Conservation (phyloP, 1,284 basidiomycete species). For the Pseudozyma tsukubaensis region DNA sequence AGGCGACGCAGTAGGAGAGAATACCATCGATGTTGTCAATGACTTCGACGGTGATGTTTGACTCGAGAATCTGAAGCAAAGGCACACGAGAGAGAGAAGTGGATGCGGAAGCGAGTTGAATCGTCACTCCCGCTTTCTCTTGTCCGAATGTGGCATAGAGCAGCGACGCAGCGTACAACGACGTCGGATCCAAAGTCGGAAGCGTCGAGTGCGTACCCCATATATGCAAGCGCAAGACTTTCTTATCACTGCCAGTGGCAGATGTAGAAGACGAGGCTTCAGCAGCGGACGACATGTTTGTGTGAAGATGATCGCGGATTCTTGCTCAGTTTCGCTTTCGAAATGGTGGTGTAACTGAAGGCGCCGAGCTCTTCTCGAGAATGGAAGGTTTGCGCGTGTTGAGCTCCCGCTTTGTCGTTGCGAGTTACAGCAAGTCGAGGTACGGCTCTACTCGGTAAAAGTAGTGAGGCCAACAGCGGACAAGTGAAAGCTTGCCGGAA, state of each 20-base stretch:
- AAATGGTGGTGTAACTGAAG: background rate
- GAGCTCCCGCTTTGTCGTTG: background rate
- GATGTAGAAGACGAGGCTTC: conserved; percentile 5
- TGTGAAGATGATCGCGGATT: background rate
- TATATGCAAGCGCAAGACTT: conserved; percentile 33
- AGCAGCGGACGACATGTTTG: conserved; percentile 7
- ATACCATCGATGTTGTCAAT: conserved; percentile 38
- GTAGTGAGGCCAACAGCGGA: background rate
- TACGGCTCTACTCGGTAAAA: background rate
- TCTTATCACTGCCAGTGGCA: background rate
- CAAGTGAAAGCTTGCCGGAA: background rate
- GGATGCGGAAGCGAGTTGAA: conserved; percentile 40
- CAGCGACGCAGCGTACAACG: conserved; percentile 54
- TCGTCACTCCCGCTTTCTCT: background rate
- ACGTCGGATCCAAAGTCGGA: conserved; percentile 55
- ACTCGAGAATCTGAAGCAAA: conserved; percentile 36
- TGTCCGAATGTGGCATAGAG: conserved; percentile 37
- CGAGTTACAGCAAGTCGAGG: background rate
- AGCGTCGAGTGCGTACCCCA: conserved; percentile 38
- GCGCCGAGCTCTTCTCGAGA: background rate
- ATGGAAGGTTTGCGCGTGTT: too few species aligned
- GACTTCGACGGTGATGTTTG: conserved; percentile 12
- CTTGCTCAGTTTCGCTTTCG: too few species aligned
- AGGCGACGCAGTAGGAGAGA: conserved; percentile 28
- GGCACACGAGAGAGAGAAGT: conserved; percentile 49